A percentile compares a stretch with the other conserved stretches of the same genome.
Conservation (phyloP, 2,329 filamentous ascomycete species). For the Colletotrichum falcatum region DNA sequence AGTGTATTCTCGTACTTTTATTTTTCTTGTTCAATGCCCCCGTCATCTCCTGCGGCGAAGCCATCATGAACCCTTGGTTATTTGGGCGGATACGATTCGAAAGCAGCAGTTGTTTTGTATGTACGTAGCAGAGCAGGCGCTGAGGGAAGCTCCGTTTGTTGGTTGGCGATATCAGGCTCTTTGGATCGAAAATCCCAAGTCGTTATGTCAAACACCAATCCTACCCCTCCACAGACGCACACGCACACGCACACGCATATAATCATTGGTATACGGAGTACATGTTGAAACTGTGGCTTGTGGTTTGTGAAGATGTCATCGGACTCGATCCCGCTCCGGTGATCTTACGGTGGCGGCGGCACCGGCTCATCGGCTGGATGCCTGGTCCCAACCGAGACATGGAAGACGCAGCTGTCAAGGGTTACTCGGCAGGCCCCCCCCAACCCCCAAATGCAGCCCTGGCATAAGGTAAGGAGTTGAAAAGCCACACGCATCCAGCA, state of each 20-base stretch:
- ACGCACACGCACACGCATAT: not conserved
- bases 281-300: not conserved
- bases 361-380: not conserved
- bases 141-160: not conserved
- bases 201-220: not conserved
- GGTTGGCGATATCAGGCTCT: not conserved
- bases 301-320: not conserved
- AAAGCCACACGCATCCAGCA: not conserved
- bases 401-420: not conserved
- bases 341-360: not conserved
- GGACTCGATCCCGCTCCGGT: not conserved
- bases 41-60: not conserved
- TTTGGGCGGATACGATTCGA: not conserved
- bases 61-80: not conserved
- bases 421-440: too few species aligned
- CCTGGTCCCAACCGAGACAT: not conserved
- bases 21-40: not conserved
- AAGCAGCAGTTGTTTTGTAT: not conserved
- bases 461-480: not conserved
- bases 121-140: not conserved
- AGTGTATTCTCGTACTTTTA: conserved; percentile 20
- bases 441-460: not conserved
- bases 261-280: not conserved
- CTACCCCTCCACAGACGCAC: too few species aligned
- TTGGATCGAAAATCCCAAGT: not conserved